Percentiles rank a stretch among this genome's conserved stretches.
Conservation (phyloP, 2,329 filamentous ascomycete species). For the Ceratocystis ficicola region DNA sequence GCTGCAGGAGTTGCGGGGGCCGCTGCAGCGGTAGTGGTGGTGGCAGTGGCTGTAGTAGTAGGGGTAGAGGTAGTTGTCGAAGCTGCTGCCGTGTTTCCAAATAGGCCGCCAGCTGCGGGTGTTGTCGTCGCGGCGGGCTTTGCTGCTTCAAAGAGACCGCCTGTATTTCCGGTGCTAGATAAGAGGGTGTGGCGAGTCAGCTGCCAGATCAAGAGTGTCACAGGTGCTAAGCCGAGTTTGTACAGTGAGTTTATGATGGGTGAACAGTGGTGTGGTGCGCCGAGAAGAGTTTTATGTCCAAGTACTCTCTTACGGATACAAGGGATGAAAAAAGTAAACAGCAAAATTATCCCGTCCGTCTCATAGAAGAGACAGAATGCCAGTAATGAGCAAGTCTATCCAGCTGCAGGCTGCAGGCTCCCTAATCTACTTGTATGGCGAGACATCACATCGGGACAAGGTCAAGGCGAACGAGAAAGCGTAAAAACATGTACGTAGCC, state of each 20-base stretch:
- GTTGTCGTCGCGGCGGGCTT: slow-evolving; percentile 27
- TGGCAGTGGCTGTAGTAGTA: slow-evolving; percentile 26
- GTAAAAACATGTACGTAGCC: not conserved
- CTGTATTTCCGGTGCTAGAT: slow-evolving; percentile 23
- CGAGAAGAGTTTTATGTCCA: not conserved
- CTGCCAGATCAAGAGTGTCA: not conserved
- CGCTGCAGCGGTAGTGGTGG: not conserved
- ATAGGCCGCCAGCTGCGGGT: slow-evolving; percentile 30
- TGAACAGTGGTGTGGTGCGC: not conserved
- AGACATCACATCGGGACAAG: not conserved
- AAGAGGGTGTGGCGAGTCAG: slow-evolving; percentile 10
- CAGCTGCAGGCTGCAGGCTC: not conserved
- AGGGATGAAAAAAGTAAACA: slow-evolving; percentile 9
- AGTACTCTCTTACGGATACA: not conserved
- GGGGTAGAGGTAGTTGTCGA: slow-evolving; percentile 22
- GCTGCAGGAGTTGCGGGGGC: slow-evolving; percentile 12
- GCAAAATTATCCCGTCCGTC: not conserved
- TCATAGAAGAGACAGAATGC: not conserved
- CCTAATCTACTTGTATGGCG: not conserved
- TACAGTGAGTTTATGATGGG: too few species aligned
- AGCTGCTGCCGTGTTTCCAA: slow-evolving; percentile 28
- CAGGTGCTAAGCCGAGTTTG: too few species aligned
- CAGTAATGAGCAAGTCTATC: too few species aligned
- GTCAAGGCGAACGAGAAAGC: not conserved
- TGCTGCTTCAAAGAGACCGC: slow-evolving; percentile 15